Base-by-base conservation (phyloP, 495 filamentous ascomycete genomes). In the Parmelia sp. region DNA sequence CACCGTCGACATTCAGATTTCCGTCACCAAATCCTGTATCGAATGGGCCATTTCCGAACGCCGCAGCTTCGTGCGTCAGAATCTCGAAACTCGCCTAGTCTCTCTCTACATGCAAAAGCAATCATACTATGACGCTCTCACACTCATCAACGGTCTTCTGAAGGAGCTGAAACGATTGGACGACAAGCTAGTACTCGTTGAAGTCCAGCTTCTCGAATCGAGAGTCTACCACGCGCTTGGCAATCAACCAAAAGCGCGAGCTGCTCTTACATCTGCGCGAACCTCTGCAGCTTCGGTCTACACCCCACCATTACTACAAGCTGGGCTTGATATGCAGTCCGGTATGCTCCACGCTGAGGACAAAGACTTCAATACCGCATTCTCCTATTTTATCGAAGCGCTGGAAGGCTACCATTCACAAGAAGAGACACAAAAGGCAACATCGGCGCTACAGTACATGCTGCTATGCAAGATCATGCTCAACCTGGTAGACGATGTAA, bases 391-490 rank as follows among this genome's bases (percentile, higher is more conserved):
- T 77, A 96, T 99, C 75, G 94, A 99, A 77, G 94, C 94, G 19
- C 81, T 99, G 60, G 94, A 99, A 72, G 94, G 94, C 53, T 97
- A 97, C 77, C 92, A 90, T 75, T 86, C 89, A 10, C 90, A 96
- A 72, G 94, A 99, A 66, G 90, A 93, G 68, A 77, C 87, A 10
- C 80, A 83, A 65, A 88, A 91, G 75, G 94, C 94, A 8, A 93
- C 91, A 12, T 87, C 92, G 12, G 90, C 94, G 33, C 80, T 99
- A 67, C 96, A 99, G 78, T 99, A 99, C 83, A 97, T 99, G 95
- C 82, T 99, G 40, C 86, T 99, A 36, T 97, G 94, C 83, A 97
- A 97, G 82, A 95, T 99, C 79, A 97, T 99, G 94, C 82, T 97
- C 66, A 99, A 99, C 78, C 78, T 93, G 39, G 90, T 85, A 67